Evolutionary conservation across 768 basidiomycete species (phyloP).

Genomic region (Suillus cothurnatus): DNA sequence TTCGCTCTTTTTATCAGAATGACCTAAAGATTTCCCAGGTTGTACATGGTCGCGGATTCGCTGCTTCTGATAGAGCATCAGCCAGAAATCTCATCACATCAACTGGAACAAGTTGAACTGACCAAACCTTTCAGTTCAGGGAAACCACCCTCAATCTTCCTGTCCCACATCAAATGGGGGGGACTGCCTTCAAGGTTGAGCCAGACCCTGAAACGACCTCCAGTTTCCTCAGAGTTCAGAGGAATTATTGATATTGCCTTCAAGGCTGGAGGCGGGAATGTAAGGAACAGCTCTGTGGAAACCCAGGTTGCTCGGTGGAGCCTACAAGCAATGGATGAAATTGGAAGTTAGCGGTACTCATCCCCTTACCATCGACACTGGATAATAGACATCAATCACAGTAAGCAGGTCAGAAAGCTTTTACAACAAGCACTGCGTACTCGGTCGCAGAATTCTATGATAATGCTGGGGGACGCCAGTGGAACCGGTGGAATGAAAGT

Average conservation of each 20-base stretch:
- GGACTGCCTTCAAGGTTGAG: conserved; percentile 43
- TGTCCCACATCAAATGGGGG: conserved; percentile 76
- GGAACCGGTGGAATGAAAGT: conserved; percentile 60
- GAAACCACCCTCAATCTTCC: conserved; percentile 89
- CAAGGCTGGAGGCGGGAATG: conserved; percentile 81
- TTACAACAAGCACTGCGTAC: conserved; percentile 43
- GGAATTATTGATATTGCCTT: conserved; percentile 73
- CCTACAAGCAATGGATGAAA: conserved; percentile 46
- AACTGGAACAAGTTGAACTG: conserved; percentile 27
- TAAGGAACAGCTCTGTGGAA: conserved; percentile 90
- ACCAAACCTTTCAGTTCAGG: conserved; percentile 88
- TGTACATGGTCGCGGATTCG: conserved; percentile 81
- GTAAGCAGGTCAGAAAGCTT: conserved; percentile 1
- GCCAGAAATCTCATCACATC: conserved; percentile 7
- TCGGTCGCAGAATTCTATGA: conserved; percentile 92
- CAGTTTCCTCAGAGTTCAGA: conserved; percentile 76
- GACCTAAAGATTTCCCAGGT: conserved; percentile 82
- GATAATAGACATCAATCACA: conserved; percentile 3
- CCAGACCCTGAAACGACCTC: conserved; percentile 93
- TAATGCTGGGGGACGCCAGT: conserved; percentile 55
- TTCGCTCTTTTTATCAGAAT: conserved; percentile 69
- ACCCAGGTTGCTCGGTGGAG: conserved; percentile 91
- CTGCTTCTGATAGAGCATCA: conserved; percentile 66
- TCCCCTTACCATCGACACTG: conserved; percentile 79
- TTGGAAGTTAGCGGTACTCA: neutral